These are phyloP conservation scores for Schizosaccharomyces osmophilus DNA, from an alignment of 805 yeast species.

Conservation along the genomic window DNA sequence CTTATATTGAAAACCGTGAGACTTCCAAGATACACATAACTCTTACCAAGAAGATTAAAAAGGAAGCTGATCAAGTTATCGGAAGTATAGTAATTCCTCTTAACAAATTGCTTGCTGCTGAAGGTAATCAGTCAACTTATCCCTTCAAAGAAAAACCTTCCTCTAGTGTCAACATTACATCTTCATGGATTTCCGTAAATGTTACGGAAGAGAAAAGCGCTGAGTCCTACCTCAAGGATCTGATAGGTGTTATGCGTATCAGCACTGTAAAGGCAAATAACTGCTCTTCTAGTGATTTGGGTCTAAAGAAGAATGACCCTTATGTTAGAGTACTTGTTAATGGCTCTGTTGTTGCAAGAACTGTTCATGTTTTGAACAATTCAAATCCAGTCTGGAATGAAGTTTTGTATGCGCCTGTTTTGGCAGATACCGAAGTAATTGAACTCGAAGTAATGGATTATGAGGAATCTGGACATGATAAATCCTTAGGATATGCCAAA, in stretches of 20 bases:
- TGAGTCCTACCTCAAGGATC: slow-evolving; percentile 13
- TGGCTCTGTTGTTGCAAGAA: slow-evolving; percentile 53
- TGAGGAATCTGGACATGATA: slow-evolving; percentile 52
- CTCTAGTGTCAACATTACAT: neutral
- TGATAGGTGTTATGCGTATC: slow-evolving; percentile 75
- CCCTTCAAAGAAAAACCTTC: neutral
- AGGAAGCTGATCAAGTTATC: neutral
- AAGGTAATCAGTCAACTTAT: neutral
- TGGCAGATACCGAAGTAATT: slow-evolving; percentile 59
- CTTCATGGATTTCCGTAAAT: neutral
- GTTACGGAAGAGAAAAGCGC: neutral
- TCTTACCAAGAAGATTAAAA: neutral
- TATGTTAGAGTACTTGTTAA: slow-evolving; percentile 60
- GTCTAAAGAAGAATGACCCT: slow-evolving; percentile 69
- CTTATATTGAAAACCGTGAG: neutral
- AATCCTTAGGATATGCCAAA: slow-evolving; percentile 66
- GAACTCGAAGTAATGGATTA: slow-evolving; percentile 84
- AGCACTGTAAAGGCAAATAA: slow-evolving; percentile 42
- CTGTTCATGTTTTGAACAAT: slow-evolving; percentile 39
- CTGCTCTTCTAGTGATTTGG: slow-evolving; percentile 53
- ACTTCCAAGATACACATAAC: neutral
- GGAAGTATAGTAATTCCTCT: neutral
- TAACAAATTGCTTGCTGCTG: neutral
- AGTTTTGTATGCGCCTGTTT: slow-evolving; percentile 53
- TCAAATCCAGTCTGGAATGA: slow-evolving; percentile 71